Conservation (phyloP, 2,329 filamentous ascomycete species). For the Didymella glomerata region DNA sequence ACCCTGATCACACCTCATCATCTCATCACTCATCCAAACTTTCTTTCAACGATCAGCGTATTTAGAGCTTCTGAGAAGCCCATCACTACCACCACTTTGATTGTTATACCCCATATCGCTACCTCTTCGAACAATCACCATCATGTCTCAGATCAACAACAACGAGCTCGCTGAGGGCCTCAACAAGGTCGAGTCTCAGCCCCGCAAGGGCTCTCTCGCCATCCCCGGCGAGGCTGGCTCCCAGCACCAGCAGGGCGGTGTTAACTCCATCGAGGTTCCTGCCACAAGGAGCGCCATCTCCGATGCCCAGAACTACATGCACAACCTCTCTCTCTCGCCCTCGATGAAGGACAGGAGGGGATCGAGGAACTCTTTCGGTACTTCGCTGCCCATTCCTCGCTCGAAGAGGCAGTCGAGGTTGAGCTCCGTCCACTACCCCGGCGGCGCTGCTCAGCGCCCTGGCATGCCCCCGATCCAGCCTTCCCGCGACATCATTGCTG, state of each 20-base stretch:
- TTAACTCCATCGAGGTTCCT: constrained; percentile 71
- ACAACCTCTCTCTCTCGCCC: constrained; percentile 72
- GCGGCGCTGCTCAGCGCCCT: constrained; percentile 59
- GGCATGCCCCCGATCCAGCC: constrained; percentile 68
- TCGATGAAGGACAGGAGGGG: constrained; percentile 72
- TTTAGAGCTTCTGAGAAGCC: constrained; percentile 23
- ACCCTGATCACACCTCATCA: constrained; percentile 27
- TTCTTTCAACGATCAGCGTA: constrained; percentile 20
- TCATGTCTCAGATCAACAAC: constrained; percentile 69
- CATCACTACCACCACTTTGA: neutral
- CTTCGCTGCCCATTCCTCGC: constrained; percentile 75
- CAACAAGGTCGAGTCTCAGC: constrained; percentile 38
- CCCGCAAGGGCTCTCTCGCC: constrained; percentile 43
- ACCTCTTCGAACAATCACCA: constrained; percentile 18
- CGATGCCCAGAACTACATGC: constrained; percentile 74
- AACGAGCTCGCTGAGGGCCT: constrained; percentile 60
- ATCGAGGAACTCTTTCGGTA: constrained; percentile 79
- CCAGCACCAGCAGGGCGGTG: constrained; percentile 39
- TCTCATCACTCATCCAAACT: constrained; percentile 20
- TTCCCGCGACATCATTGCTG: constrained; percentile 72
- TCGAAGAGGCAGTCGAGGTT: constrained; percentile 74
- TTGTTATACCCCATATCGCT: neutral
- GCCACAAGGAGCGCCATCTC: constrained; percentile 73
- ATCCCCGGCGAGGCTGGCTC: constrained; percentile 39
- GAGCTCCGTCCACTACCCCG: constrained; percentile 65